Evolutionary conservation across 2,329 filamentous ascomycete species (phyloP).

Genomic region (Fusarium musae): DNA sequence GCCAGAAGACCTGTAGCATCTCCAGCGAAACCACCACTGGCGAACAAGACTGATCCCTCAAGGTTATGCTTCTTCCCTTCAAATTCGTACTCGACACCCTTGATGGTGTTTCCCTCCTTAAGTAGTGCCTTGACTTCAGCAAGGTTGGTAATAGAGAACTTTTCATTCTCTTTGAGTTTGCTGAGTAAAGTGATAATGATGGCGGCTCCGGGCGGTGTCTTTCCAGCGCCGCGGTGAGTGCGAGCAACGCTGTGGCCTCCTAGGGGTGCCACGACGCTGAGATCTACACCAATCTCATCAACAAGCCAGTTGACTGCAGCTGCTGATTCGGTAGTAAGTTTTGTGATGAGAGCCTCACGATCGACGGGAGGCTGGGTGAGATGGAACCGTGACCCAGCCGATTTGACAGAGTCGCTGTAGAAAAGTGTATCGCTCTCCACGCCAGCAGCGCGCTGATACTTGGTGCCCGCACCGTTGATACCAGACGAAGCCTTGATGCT

Average conservation of each 20-base stretch:
- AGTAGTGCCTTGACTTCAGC: slow-evolving; percentile 65
- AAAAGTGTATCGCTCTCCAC: slow-evolving; percentile 56
- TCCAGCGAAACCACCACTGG: slow-evolving; percentile 71
- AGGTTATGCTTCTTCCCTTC: slow-evolving; percentile 53
- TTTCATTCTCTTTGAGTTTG: slow-evolving; percentile 58
- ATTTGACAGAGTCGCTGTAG: slow-evolving; percentile 66
- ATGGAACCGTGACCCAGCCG: slow-evolving; percentile 60
- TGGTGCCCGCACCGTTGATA: slow-evolving; percentile 71
- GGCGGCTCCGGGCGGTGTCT: slow-evolving; percentile 67
- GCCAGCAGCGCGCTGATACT: slow-evolving; percentile 60
- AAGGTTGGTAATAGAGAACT: slow-evolving; percentile 63
- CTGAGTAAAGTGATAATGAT: slow-evolving; percentile 67
- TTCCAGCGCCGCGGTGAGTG: slow-evolving; percentile 62
- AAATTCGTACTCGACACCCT: slow-evolving; percentile 62
- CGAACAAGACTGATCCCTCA: slow-evolving; percentile 64
- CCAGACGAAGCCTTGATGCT: slow-evolving; percentile 75
- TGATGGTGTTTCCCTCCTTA: slow-evolving; percentile 51
- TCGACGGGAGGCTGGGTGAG: slow-evolving; percentile 39
- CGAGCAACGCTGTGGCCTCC: slow-evolving; percentile 66
- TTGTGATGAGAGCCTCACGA: slow-evolving; percentile 58
- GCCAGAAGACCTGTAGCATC: slow-evolving; percentile 67
- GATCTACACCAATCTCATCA: slow-evolving; percentile 66
- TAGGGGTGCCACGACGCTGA: slow-evolving; percentile 67
- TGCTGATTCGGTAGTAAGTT: slow-evolving; percentile 60
- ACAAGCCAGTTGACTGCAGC: slow-evolving; percentile 66